phyloP scores from a whole-genome alignment of 2,329 filamentous ascomycete genomes.

The Hymenoscyphus fructigenus region DNA sequence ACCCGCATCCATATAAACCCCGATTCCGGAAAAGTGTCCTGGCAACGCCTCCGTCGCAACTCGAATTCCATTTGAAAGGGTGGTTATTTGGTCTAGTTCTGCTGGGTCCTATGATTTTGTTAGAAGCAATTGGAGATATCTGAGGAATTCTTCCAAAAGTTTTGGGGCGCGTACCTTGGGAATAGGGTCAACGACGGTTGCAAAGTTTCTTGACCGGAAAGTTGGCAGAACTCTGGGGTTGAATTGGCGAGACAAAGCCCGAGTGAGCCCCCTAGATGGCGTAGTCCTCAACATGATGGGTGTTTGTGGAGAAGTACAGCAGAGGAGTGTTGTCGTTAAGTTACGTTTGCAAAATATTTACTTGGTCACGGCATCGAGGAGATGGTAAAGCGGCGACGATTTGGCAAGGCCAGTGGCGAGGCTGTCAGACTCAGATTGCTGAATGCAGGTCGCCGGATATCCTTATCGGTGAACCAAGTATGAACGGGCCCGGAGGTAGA shows the following conservation, averaged over 20 bases:
- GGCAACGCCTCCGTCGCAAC: conserved; percentile 94
- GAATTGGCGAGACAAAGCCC: conserved; percentile 21
- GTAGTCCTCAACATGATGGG: conserved; percentile 35
- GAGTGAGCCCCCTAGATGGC: conserved; percentile 29
- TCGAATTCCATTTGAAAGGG: conserved; percentile 85
- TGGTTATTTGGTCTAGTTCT: conserved; percentile 84
- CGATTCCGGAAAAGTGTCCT: conserved; percentile 91
- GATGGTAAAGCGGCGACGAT: not conserved
- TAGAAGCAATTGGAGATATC: conserved; percentile 12
- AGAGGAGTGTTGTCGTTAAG: not conserved
- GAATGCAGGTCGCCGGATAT: not conserved
- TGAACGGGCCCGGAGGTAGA: too few species aligned
- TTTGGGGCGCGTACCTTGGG: conserved; percentile 33
- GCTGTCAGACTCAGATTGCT: conserved; percentile 1
- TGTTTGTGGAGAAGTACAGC: not conserved
- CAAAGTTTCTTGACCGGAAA: conserved; percentile 32
- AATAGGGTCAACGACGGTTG: conserved; percentile 35
- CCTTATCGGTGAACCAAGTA: not conserved
- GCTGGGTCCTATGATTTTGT: conserved; percentile 65
- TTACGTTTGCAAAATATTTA: not conserved
- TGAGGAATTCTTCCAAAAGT: not conserved
- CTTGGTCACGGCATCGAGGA: not conserved
- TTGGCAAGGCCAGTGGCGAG: not conserved
- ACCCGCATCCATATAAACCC: conserved; percentile 92
- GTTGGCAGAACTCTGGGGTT: conserved; percentile 24